phyloP scores from a whole-genome alignment of 345 rosid genomes.

The Nasturtium officinale region DNA sequence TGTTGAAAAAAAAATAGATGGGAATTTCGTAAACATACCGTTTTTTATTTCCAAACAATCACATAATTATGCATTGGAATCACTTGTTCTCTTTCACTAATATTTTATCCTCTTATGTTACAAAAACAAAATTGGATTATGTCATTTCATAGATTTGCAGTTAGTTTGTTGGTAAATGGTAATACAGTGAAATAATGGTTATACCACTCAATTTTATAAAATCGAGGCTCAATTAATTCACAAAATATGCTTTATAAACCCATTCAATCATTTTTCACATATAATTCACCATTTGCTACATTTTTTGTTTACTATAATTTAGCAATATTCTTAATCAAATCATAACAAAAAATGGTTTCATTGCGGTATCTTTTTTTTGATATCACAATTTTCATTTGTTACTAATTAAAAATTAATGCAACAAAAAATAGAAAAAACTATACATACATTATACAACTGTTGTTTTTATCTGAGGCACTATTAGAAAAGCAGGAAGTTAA shows the following conservation, averaged over 20 bases:
- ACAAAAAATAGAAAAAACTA: not conserved
- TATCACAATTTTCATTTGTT: not conserved
- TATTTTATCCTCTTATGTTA: not conserved
- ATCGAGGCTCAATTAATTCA: not conserved
- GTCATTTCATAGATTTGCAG: not conserved
- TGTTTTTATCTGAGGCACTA: constrained; percentile 18
- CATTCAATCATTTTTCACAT: not conserved
- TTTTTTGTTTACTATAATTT: not conserved
- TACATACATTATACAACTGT: constrained; percentile 6
- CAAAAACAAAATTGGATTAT: not conserved
- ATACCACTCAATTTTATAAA: not conserved
- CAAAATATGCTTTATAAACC: not conserved
- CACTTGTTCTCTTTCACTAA: not conserved
- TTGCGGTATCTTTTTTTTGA: not conserved
- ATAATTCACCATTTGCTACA: not conserved
- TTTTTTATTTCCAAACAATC: not conserved
- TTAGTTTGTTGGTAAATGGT: not conserved
- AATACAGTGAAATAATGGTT: not conserved
- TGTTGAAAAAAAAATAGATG: not conserved
- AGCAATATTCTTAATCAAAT: not conserved
- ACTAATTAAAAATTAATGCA: not conserved
- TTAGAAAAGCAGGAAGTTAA: not conserved
- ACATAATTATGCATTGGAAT: not conserved
- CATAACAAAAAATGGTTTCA: not conserved
- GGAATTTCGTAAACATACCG: not conserved